phyloP scores from a whole-genome alignment of 768 basidiomycete species.

The Scleroderma bovista region DNA sequence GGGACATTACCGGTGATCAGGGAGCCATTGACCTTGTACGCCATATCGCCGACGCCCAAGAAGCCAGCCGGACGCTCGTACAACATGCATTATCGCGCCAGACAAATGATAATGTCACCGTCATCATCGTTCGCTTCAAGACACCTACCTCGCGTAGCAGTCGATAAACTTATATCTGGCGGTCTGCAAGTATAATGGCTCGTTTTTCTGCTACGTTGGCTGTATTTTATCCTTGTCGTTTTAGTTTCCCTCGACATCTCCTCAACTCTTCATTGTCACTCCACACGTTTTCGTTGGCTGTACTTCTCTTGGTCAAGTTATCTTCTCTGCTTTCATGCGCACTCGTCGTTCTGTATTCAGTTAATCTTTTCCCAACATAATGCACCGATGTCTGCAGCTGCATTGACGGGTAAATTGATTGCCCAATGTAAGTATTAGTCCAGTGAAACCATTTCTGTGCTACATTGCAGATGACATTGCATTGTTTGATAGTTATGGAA shows the following conservation, averaged over 20 bases:
- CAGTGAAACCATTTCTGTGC: too few species aligned
- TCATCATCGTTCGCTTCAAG: conserved; percentile 83
- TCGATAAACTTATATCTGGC: conserved; percentile 5
- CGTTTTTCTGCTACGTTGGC: not conserved
- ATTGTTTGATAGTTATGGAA: too few species aligned
- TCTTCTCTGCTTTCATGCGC: not conserved
- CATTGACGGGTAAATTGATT: too few species aligned
- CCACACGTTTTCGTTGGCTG: not conserved
- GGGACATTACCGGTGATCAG: conserved; percentile 95
- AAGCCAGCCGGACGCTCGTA: conserved; percentile 71
- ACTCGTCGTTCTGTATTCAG: not conserved
- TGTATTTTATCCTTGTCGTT: not conserved
- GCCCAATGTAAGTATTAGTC: too few species aligned
- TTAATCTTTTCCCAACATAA: not conserved
- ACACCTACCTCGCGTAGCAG: conserved; percentile 9
- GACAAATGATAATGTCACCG: conserved; percentile 93
- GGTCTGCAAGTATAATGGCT: not conserved
- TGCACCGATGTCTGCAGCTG: not conserved
- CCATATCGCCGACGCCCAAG: conserved; percentile 68
- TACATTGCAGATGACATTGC: not conserved
- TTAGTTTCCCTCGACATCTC: too few species aligned
- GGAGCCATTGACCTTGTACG: conserved; percentile 82
- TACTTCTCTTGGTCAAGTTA: not conserved
- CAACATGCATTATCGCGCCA: conserved; percentile 83
- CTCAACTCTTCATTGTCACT: too few species aligned